A percentile compares a stretch with the other conserved stretches of the same genome.
Conservation (phyloP, 176 grass and related monocot genomes). For the Paspalum notatum region DNA sequence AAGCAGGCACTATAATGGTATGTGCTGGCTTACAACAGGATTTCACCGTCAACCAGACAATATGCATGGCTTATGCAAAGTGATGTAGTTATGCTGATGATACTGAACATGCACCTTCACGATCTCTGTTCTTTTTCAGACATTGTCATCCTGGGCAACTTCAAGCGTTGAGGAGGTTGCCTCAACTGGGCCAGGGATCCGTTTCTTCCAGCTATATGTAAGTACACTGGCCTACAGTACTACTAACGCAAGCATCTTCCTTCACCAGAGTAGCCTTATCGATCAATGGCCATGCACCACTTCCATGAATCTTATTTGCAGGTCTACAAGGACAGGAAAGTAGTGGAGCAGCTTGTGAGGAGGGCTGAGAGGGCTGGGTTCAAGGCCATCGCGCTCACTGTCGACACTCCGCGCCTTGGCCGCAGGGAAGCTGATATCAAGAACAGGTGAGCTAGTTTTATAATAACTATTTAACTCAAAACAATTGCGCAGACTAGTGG, state of each 20-base stretch:
- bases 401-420: slow-evolving; percentile 91
- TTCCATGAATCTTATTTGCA: slow-evolving; percentile 28
- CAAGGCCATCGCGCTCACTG: slow-evolving; percentile 96
- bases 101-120: not conserved
- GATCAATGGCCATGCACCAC: not conserved
- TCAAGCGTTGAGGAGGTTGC: slow-evolving; percentile 98
- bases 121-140: slow-evolving; percentile 49
- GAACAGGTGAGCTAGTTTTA: slow-evolving; percentile 59
- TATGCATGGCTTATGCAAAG: not conserved
- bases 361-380: slow-evolving; percentile 96
- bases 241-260: not conserved
- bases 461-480: not conserved
- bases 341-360: slow-evolving; percentile 93
- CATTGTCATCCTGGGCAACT: slow-evolving; percentile 97
- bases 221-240: not conserved
- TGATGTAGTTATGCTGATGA: not conserved
- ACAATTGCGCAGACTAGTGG: not conserved
- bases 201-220: slow-evolving; percentile 98
- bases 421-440: slow-evolving; percentile 99
- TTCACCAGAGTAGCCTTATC: not conserved
- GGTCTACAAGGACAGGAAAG: slow-evolving; percentile 91
- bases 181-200: slow-evolving; percentile 94
- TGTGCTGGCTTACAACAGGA: slow-evolving; percentile 22
- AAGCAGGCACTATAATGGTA: slow-evolving; percentile 91
- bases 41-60: slow-evolving; percentile 10